Evolutionary conservation across 2,329 filamentous ascomycete species (phyloP), one percentile per base, ranked within the genome.

Genomic region (Colletotrichum endophyticum): DNA sequence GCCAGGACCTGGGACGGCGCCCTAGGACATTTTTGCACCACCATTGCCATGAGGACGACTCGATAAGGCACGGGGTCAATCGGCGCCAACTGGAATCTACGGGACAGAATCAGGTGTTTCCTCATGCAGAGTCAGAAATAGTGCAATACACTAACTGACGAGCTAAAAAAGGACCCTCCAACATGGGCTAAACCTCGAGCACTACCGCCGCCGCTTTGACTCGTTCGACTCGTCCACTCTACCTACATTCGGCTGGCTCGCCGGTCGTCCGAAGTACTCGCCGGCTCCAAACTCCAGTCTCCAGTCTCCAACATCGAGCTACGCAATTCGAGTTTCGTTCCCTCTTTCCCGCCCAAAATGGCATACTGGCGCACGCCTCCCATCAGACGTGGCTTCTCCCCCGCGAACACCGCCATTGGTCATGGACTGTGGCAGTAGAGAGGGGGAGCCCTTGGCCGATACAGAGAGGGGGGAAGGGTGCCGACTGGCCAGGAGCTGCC

Each of bases 191-290:
- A 22, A 22, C 11, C 44, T 53, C 44, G 44, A 63, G 15, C 39
- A 68, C 49, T 22, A 53, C 12, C 68, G 57, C 19, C 25, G 13
- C 30, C 70, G 70, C 70, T 74, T 74, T 70, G 74, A 66, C 74
- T 73, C 39, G 49, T 39, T 49, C 32, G 22, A 27, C 39, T 28
- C 39, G 62, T 49, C 25, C 30, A 16, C 39, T 22, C 39, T 68
- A 53, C 25, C 39, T 68, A 53, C 25, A 53, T 44, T 28, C 63
- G 39, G 70, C n/a, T 68, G 56, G 56, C 44, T 22, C 56, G 63
- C 62, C 69, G 69, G 25, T 39, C 69, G 30, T 75, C 56, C 39
- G 44, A 49, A 67, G n/a, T 57, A 32, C 62, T 62, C 36, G 59
- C 39, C 25, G 53, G 28, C 59, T 34, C 22, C 59, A 32, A 22